phyloP scores from a whole-genome alignment of 2,329 filamentous ascomycete species.

The Beauveria sp. region DNA sequence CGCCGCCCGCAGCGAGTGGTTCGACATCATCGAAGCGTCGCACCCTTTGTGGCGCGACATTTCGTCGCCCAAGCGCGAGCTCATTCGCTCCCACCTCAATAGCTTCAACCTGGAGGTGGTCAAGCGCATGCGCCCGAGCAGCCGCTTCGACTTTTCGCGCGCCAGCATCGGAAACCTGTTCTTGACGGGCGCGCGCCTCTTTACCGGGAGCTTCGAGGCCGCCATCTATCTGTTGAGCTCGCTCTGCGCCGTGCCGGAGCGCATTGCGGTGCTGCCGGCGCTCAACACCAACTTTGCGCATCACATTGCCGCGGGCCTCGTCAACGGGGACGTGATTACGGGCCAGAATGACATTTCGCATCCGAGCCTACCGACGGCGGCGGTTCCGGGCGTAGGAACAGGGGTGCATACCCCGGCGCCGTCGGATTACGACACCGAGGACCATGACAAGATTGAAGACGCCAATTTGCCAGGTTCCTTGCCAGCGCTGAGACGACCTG shows the following conservation, averaged over 20 bases:
- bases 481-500: constrained; percentile 68
- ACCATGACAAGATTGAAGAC: constrained; percentile 65
- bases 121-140: constrained; percentile 64
- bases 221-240: constrained; percentile 84
- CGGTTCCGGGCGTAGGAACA: constrained; percentile 21
- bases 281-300: constrained; percentile 95
- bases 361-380: constrained; percentile 57
- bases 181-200: constrained; percentile 76
- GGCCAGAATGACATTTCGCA: constrained; percentile 93
- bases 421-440: constrained; percentile 38
- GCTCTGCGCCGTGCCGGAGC: constrained; percentile 74
- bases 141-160: constrained; percentile 68
- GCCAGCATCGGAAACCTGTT: constrained; percentile 76
- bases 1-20: constrained; percentile 72
- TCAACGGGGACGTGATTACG: constrained; percentile 69
- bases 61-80: constrained; percentile 63
- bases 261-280: constrained; percentile 74
- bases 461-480: constrained; percentile 76
- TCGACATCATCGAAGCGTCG: constrained; percentile 77
- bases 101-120: constrained; percentile 70
- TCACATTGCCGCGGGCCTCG: constrained; percentile 80
- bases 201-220: constrained; percentile 86
- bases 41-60: constrained; percentile 68
- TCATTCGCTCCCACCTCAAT: constrained; percentile 71
- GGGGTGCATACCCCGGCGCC: constrained; percentile 22